A percentile compares a stretch with the other conserved stretches of the same genome.
phyloP scores from a whole-genome alignment of 495 filamentous ascomycete genomes.

The Hamigera avellanea region DNA sequence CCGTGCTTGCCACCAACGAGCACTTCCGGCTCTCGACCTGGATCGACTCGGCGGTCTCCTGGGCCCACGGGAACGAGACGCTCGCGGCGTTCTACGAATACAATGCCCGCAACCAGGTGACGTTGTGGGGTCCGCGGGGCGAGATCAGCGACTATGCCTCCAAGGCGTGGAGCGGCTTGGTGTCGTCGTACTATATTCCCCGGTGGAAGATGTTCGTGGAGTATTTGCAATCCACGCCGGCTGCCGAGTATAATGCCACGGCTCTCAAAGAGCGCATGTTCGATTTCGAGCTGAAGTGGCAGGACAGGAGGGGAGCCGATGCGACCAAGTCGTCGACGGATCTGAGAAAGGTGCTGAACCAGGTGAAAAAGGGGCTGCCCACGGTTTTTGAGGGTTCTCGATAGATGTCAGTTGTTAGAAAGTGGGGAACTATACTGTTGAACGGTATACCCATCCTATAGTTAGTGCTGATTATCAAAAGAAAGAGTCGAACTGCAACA shows the following conservation, averaged over 20 bases:
- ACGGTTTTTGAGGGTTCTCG: too few species aligned
- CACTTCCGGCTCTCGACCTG: constrained; percentile 34
- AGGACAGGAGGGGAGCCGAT: constrained; percentile 13
- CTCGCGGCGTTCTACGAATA: constrained; percentile 33
- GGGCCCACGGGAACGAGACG: constrained; percentile 12
- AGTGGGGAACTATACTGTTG: too few species aligned
- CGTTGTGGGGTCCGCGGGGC: constrained; percentile 39
- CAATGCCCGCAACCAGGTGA: constrained; percentile 42
- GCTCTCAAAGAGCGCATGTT: constrained; percentile 15
- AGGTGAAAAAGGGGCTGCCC: constrained; percentile 10
- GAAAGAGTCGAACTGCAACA: too few species aligned
- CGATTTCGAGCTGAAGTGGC: constrained; percentile 32
- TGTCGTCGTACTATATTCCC: constrained; percentile 35
- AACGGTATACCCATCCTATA: too few species aligned
- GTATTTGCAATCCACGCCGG: constrained; percentile 25
- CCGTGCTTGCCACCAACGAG: constrained; percentile 31
- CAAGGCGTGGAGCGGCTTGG: constrained; percentile 37
- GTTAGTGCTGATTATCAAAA: too few species aligned
- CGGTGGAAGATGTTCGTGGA: constrained; percentile 37
- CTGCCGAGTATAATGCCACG: constrained; percentile 20
- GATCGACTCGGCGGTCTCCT: constrained; percentile 28
- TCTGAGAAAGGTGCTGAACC: constrained; percentile 7
- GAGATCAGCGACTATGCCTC: constrained; percentile 41
- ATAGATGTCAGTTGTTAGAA: too few species aligned
- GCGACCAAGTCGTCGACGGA: constrained; percentile 8